A percentile compares a stretch with the other conserved stretches of the same genome.
phyloP scores from a whole-genome alignment of 345 rosid genomes.

The Ceriops decandra region DNA sequence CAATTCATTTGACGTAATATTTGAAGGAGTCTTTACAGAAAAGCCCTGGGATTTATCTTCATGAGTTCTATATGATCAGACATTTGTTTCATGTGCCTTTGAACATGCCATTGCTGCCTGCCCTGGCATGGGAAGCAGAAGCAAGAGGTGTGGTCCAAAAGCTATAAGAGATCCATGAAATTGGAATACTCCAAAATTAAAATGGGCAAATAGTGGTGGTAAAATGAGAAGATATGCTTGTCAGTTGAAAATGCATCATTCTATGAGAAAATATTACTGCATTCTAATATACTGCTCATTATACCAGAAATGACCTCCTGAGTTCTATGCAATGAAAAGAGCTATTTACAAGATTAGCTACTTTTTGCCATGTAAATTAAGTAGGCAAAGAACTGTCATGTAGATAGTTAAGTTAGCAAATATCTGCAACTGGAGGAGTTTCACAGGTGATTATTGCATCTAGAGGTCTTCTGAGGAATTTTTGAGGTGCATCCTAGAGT shows the following conservation, averaged over 20 bases:
- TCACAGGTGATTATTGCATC: neutral
- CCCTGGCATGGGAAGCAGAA: neutral
- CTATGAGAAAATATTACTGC: neutral
- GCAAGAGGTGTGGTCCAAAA: neutral
- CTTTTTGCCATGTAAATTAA: too few species aligned
- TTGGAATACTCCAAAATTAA: neutral
- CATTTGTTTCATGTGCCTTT: neutral
- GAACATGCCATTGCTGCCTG: neutral
- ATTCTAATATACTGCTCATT: neutral
- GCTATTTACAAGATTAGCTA: too few species aligned
- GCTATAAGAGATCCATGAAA: neutral
- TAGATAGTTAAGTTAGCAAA: too few species aligned
- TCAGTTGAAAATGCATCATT: too few species aligned
- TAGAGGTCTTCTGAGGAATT: neutral
- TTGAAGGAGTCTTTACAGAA: neutral
- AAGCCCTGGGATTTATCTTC: too few species aligned
- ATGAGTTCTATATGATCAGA: too few species aligned
- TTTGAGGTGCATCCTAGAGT: neutral
- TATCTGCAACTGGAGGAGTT: too few species aligned
- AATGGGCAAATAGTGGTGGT: neutral
- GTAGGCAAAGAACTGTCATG: too few species aligned
- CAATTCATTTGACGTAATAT: slow-evolving; percentile 2
- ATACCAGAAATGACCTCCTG: too few species aligned
- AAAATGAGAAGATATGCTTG: neutral
- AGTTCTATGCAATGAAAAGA: too few species aligned